Evolutionary conservation across 805 yeast genomes (phyloP).

Genomic region (Maudiozyma turicensis): DNA sequence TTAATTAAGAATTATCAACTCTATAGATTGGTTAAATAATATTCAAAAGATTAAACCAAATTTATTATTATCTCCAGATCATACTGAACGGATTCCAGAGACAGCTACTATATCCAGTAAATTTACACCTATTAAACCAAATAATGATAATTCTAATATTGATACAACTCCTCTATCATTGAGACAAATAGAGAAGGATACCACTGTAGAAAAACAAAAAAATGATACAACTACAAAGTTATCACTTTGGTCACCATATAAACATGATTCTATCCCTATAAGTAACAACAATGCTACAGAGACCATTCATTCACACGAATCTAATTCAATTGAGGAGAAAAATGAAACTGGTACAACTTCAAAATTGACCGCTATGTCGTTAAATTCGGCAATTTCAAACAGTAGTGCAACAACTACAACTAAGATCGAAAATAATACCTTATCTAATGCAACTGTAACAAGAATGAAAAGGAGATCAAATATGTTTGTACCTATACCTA

Average conservation of each 20-base stretch:
- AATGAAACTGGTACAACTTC: neutral
- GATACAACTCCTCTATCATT: slow-evolving; percentile 14
- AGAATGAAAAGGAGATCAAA: slow-evolving; percentile 22
- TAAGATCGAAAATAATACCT: neutral
- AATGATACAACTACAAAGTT: slow-evolving; percentile 1
- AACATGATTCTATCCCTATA: slow-evolving; percentile 13
- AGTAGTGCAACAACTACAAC: neutral
- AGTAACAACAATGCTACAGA: neutral
- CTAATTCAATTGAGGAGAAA: neutral
- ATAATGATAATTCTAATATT: slow-evolving; percentile 3
- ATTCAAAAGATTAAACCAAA: neutral
- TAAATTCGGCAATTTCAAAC: neutral
- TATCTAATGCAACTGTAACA: slow-evolving; percentile 3
- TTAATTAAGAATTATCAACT: slow-evolving; percentile 12
- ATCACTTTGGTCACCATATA: slow-evolving; percentile 25
- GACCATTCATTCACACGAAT: neutral
- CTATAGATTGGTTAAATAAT: slow-evolving; percentile 16
- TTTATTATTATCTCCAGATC: neutral
- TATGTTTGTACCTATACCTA: slow-evolving; percentile 29
- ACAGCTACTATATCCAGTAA: neutral
- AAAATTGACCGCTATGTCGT: neutral
- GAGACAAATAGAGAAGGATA: neutral
- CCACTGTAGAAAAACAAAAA: neutral
- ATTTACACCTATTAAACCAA: slow-evolving; percentile 3
- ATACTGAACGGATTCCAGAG: neutral